These are phyloP conservation scores for Podaxis pistillaris DNA, from an alignment of 768 basidiomycete genomes.

Conservation along the genomic window DNA sequence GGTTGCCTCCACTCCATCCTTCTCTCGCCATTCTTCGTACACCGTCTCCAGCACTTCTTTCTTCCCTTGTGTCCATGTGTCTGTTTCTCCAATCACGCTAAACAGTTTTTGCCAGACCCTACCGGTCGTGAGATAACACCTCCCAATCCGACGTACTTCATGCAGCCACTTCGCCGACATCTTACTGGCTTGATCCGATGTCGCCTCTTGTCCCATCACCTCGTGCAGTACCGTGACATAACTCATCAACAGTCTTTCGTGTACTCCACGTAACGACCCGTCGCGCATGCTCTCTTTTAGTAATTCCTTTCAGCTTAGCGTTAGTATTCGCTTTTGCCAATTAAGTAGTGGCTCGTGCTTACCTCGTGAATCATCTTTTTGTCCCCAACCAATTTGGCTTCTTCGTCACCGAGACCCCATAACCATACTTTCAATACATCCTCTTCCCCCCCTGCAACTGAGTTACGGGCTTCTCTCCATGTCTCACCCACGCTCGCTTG, in stretches of 20 bases:
- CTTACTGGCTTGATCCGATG: conserved; percentile 29
- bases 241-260: conserved; percentile 46
- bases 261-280: conserved; percentile 36
- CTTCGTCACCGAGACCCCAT: conserved; percentile 44
- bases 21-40: conserved; percentile 43
- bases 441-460: conserved; percentile 29
- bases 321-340: conserved; percentile 9
- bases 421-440: conserved; percentile 46
- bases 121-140: conserved; percentile 40
- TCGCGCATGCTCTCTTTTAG: conserved; percentile 47
- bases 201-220: conserved; percentile 17
- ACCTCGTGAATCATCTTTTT: conserved; percentile 34
- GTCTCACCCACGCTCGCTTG: conserved; percentile 26
- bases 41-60: conserved; percentile 27
- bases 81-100: conserved; percentile 24
- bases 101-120: conserved; percentile 46
- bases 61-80: conserved; percentile 24
- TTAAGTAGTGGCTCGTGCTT: conserved; percentile 5
- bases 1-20: conserved; percentile 36
- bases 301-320: conserved; percentile 31
- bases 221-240: conserved; percentile 36
- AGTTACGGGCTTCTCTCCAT: conserved; percentile 45
- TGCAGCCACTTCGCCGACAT: conserved; percentile 23
- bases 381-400: conserved; percentile 17
- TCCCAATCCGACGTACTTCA: conserved; percentile 39